Evolutionary conservation across 2,329 filamentous ascomycete genomes (phyloP).

Genomic region (Aurifilum marmelostoma): DNA sequence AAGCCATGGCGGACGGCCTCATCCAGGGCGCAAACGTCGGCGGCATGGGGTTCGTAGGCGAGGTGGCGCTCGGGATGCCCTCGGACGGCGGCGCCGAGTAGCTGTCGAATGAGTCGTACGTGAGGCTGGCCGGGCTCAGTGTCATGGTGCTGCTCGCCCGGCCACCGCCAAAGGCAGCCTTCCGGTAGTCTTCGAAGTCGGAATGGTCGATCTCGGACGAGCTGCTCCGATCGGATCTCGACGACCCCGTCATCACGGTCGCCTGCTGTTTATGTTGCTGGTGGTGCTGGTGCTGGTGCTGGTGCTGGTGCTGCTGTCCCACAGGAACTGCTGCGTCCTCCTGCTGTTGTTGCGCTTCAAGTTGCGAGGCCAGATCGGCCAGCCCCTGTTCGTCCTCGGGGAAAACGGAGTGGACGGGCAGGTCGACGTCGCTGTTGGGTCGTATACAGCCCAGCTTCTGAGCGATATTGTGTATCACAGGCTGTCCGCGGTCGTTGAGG

Average conservation of each 20-base stretch:
- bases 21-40: slow-evolving; percentile 28
- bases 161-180: slow-evolving; percentile 47
- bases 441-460: slow-evolving; percentile 67
- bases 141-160: slow-evolving; percentile 46
- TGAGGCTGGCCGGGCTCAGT: slow-evolving; percentile 58
- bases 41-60: slow-evolving; percentile 35
- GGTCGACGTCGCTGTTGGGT: slow-evolving; percentile 62
- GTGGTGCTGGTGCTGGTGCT: neutral
- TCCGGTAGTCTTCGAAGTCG: slow-evolving; percentile 60
- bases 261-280: neutral
- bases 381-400: slow-evolving; percentile 65
- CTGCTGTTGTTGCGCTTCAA: slow-evolving; percentile 51
- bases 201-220: slow-evolving; percentile 60
- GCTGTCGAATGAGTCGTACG: slow-evolving; percentile 48
- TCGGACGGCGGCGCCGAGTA: slow-evolving; percentile 34
- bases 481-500: slow-evolving; percentile 64
- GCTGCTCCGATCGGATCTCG: slow-evolving; percentile 53
- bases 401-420: slow-evolving; percentile 61
- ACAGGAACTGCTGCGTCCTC: slow-evolving; percentile 39
- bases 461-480: slow-evolving; percentile 68
- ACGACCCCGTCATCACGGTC: slow-evolving; percentile 20
- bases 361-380: slow-evolving; percentile 57
- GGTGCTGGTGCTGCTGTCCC: neutral
- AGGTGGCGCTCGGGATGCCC: slow-evolving; percentile 37
- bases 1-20: slow-evolving; percentile 38